A percentile compares a stretch with the other conserved stretches of the same genome.
Conservation (phyloP, 345 rosid species). For the Moringa oleifera region DNA sequence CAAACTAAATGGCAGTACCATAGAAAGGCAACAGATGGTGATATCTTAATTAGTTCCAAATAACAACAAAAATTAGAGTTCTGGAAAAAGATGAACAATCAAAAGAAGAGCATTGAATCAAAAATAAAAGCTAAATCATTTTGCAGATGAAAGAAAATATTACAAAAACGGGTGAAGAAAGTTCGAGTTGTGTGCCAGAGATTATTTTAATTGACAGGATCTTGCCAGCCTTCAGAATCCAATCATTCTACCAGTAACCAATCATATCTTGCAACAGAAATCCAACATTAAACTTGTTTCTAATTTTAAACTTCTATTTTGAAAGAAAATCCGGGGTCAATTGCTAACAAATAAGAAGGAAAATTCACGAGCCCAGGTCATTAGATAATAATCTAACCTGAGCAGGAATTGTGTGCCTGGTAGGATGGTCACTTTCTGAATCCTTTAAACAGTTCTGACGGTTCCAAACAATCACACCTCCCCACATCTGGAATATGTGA, state of each 20-base stretch:
- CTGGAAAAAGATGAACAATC: not conserved
- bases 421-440: conserved; percentile 32
- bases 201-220: no score
- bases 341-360: not conserved
- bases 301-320: no score
- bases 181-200: not conserved
- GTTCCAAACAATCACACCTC: conserved; percentile 87
- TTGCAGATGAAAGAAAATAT: not conserved
- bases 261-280: not conserved
- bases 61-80: not conserved
- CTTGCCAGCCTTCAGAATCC: not conserved
- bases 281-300: not conserved
- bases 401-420: conserved; percentile 38
- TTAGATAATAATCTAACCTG: conserved; percentile 39
- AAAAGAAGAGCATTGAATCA: no score
- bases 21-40: not conserved
- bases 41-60: not conserved
- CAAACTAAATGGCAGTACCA: not conserved
- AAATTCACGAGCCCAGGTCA: not conserved
- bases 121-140: no score
- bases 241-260: not conserved
- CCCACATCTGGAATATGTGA: conserved; percentile 77
- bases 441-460: conserved; percentile 48
- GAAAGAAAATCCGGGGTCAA: not conserved
- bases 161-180: not conserved